These are phyloP conservation scores for Periconia digitata DNA, from an alignment of 2,329 filamentous ascomycete species.

Conservation along the genomic window DNA sequence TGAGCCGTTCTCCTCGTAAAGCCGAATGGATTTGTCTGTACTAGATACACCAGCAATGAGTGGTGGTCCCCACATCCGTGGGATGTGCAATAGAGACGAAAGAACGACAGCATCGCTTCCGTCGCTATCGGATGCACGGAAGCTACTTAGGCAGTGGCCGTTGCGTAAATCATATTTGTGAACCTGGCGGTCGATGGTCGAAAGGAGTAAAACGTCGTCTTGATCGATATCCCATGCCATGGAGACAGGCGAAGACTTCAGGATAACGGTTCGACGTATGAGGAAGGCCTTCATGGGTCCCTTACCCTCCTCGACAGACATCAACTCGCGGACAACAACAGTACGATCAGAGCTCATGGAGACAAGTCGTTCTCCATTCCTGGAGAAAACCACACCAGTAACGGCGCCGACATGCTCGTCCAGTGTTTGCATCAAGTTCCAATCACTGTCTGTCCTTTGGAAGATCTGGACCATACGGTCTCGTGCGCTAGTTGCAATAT, in stretches of 20 bases:
- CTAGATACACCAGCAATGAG: slow-evolving; percentile 87
- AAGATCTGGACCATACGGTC: slow-evolving; percentile 97
- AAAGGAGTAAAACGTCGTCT: slow-evolving; percentile 57
- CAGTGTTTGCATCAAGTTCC: slow-evolving; percentile 86
- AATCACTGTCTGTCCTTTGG: slow-evolving; percentile 57
- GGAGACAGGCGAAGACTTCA: slow-evolving; percentile 85
- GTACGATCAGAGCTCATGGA: slow-evolving; percentile 84
- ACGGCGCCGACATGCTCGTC: slow-evolving; percentile 90
- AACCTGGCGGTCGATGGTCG: slow-evolving; percentile 64
- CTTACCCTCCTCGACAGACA: slow-evolving; percentile 65
- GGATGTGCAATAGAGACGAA: slow-evolving; percentile 69
- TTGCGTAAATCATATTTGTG: slow-evolving; percentile 63
- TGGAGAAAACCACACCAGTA: slow-evolving; percentile 72
- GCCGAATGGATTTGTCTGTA: slow-evolving; percentile 89
- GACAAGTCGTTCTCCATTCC: slow-evolving; percentile 70
- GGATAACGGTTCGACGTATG: slow-evolving; percentile 72
- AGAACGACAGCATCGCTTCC: slow-evolving; percentile 80
- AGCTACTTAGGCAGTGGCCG: slow-evolving; percentile 70
- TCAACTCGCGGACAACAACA: slow-evolving; percentile 76
- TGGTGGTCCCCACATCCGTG: slow-evolving; percentile 60
- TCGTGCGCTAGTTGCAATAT: slow-evolving; percentile 76
- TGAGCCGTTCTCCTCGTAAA: slow-evolving; percentile 80
- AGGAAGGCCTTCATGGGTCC: slow-evolving; percentile 71
- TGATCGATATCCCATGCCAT: slow-evolving; percentile 71
- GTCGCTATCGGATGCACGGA: slow-evolving; percentile 81